Percentiles rank a stretch among this genome's conserved stretches.
These are phyloP conservation scores for Penicillium sp. DNA, from an alignment of 2,329 filamentous ascomycete species.

Conservation along the genomic window DNA sequence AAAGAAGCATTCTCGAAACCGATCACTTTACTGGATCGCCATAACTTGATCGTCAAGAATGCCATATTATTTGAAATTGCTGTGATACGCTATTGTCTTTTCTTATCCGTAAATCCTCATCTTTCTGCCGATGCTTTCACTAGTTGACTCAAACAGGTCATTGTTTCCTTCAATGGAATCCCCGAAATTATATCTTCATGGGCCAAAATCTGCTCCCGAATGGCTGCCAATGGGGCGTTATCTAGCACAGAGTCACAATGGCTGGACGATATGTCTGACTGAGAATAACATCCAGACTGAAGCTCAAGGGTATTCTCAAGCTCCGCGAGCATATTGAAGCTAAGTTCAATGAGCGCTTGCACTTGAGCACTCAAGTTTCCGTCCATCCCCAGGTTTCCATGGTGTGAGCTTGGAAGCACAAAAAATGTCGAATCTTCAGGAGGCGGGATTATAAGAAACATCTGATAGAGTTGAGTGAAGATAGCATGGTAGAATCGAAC, in stretches of 20 bases:
- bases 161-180: slow-evolving; percentile 17
- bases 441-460: slow-evolving; percentile 17
- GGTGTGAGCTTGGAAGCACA: slow-evolving; percentile 11
- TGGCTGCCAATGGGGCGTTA: slow-evolving; percentile 3
- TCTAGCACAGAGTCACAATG: not conserved
- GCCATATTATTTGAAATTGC: no score
- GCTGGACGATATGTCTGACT: not conserved
- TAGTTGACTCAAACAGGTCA: slow-evolving; percentile 16
- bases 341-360: slow-evolving; percentile 14
- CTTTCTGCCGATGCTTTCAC: slow-evolving; percentile 1
- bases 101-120: not conserved
- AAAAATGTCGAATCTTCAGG: slow-evolving; percentile 12
- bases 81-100: not conserved
- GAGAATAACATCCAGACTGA: not conserved
- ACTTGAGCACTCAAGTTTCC: slow-evolving; percentile 12
- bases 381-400: slow-evolving; percentile 13
- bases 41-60: no score
- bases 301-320: slow-evolving; percentile 15
- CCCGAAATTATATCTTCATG: slow-evolving; percentile 12
- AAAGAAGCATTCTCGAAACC: no score
- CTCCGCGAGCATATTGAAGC: slow-evolving; percentile 13
- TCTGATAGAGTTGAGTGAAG: slow-evolving; percentile 21
- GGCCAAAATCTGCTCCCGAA: slow-evolving; percentile 15
- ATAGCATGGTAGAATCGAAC: slow-evolving; percentile 16
- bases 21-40: no score